Percentiles rank a stretch among this genome's conserved stretches.
Conservation (phyloP, 2,329 filamentous ascomycete genomes). For the Fusarium pilosicola region DNA sequence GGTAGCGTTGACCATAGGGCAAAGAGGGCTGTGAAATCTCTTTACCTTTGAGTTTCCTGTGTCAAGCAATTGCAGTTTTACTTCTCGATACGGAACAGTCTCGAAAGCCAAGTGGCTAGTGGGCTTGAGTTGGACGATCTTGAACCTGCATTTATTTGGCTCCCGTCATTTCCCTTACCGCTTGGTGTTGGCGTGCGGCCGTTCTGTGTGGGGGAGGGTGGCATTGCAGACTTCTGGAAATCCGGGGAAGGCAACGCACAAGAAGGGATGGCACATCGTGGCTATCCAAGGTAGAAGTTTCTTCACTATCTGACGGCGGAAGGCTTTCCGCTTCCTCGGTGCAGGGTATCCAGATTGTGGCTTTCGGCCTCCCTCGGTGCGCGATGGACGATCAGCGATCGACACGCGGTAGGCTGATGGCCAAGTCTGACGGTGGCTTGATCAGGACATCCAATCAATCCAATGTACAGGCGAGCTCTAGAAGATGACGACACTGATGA, state of each 20-base stretch:
- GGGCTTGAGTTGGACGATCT: slow-evolving; percentile 20
- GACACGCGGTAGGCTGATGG: slow-evolving; percentile 23
- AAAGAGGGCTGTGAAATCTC: slow-evolving; percentile 13
- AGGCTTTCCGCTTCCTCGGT: slow-evolving; percentile 17
- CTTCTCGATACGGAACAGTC: slow-evolving; percentile 23
- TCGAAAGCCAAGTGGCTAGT: slow-evolving; percentile 32
- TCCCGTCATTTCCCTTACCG: slow-evolving; percentile 28
- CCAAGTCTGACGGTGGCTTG: slow-evolving; percentile 25
- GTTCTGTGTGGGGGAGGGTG: slow-evolving; percentile 31
- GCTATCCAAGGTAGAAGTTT: slow-evolving; percentile 2
- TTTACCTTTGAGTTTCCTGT: slow-evolving; percentile 17
- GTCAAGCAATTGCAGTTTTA: slow-evolving; percentile 8
- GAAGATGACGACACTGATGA: slow-evolving; percentile 25
- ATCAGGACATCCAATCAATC: slow-evolving; percentile 18
- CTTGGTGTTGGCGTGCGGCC: slow-evolving; percentile 24
- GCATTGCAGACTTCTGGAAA: slow-evolving; percentile 39
- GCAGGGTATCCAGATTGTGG: neutral
- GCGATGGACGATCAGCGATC: slow-evolving; percentile 30
- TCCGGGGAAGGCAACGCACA: slow-evolving; percentile 26
- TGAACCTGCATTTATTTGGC: slow-evolving; percentile 34
- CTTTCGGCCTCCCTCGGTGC: slow-evolving; percentile 20
- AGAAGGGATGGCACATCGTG: neutral
- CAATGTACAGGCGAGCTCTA: slow-evolving; percentile 10
- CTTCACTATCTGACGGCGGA: slow-evolving; percentile 26
- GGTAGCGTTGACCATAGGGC: slow-evolving; percentile 2